Base-by-base conservation (phyloP, 1,284 basidiomycete genomes). In the Ganoderma lucidum region DNA sequence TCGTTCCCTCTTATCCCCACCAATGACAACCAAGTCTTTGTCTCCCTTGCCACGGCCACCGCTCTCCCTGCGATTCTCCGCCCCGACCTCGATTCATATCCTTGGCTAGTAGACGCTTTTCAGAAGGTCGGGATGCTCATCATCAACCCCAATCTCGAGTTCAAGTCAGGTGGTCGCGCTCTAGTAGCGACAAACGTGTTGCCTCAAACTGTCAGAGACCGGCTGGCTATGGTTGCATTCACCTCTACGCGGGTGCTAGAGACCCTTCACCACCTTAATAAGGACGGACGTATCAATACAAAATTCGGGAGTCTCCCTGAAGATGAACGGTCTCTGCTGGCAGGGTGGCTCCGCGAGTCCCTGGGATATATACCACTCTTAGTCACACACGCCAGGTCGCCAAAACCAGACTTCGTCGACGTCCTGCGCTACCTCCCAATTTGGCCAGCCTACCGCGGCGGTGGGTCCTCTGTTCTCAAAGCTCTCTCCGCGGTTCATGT, bases 1-100 rank as follows among this genome's bases (percentile, higher is more conserved):
- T 19, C 23, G 0, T 62, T 68, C 53, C 58, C 67, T n/a, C 63
- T 68, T 53, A 58, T 68, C 28, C 67, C 67, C 17, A 68, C 67
- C 1, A 14, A 44, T 2, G 60, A 68, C 2, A 51, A 60, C 1
- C 3, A 23, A 0, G 35, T 41, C 12, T 65, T 68, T n/a, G 35
- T 68, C 3, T 68, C 67, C 15, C 28, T 68, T 9, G n/a, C 37
- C 28, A 45, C 14, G 3, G 67, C 67, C 0, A 39, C 41, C 6
- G 17, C 56, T 19, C 32, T 60, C 10, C 62, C 59, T 1, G 48
- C 59, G 3, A 53, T 65, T 41, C 15, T 35, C 23, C 39, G 19
- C 14, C 10, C 56, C 15, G 19, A 48, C 6, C n/a, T 19, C 6
- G n/a, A 14, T 15, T 1, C 17, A 14, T 3, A 32, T 8, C n/a